A percentile compares a stretch with the other conserved stretches of the same genome.
Evolutionary conservation across 2,329 filamentous ascomycete genomes (phyloP).

Genomic region (Aspergillus sergii): DNA sequence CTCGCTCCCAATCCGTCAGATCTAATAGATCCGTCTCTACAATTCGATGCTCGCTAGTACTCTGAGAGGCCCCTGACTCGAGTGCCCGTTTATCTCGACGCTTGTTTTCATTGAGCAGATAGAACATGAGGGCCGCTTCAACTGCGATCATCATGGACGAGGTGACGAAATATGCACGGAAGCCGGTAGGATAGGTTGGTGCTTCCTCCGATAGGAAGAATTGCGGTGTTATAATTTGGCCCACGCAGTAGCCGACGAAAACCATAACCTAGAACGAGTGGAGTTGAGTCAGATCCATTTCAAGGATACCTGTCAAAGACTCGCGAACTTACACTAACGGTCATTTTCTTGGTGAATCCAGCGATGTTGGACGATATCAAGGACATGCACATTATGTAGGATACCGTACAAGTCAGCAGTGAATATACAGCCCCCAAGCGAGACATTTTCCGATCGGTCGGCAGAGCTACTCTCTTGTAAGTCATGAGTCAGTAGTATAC

Average conservation of each 20-base stretch:
- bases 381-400: constrained; percentile 6
- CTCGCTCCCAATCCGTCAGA: background rate
- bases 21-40: background rate
- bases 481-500: background rate
- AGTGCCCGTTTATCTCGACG: background rate
- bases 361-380: constrained; percentile 2
- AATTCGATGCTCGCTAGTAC: background rate
- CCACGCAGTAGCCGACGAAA: background rate
- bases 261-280: background rate
- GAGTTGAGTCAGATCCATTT: background rate
- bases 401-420: background rate
- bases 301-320: background rate
- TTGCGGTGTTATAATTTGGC: constrained; percentile 1
- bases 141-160: background rate
- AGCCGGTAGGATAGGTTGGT: background rate
- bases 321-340: background rate
- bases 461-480: background rate
- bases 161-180: constrained; percentile 1
- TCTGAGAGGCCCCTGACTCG: background rate
- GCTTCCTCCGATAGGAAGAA: background rate
- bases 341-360: constrained; percentile 6
- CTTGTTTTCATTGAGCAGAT: background rate
- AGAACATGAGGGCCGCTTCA: background rate
- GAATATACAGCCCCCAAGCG: background rate
- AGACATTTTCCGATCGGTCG: background rate